Base-by-base conservation (phyloP, 2,329 filamentous ascomycete genomes). In the Plenodomus tracheiphilus region DNA sequence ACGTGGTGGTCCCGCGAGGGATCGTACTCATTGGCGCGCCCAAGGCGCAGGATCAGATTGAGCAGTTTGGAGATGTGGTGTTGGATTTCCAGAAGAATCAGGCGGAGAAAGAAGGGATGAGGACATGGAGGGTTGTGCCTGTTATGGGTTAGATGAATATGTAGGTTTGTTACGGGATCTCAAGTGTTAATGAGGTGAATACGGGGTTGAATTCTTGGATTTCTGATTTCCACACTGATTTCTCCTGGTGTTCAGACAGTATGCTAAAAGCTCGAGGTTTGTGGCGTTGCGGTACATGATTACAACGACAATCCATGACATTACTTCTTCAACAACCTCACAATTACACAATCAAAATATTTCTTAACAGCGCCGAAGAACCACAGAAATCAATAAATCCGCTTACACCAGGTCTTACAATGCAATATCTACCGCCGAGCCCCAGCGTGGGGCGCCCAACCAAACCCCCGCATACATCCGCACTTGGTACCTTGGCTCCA, bases 21-120 rank as follows among this genome's bases (percentile, higher is more conserved):
- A 78, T 86, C 45, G 80, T 82, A 8, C 67, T 86, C 45, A 82
- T 86, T 51, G 84, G 84, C 2, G 77, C 82, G 6, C 79, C 82
- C 17, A 80, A 76, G 65, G 81, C 81, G 9, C 80, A 83, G 62
- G 80, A 83, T 54, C 75, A 77, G 32, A 81, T 85, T 54, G 76
- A 79, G 70, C 76, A 79, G 64, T 76, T 76, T 61, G 77, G 77
- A 0, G 68, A 72, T 2, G 51, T 62, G 28, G 58, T 67, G 2
- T 45, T 71, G 55, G 67, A 70, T 42, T 70, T 66, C 32, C 62
- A 69, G 57, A 61, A 45, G 48, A 59, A 55, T 32, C 18, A 49
- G 32, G 37, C 42, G 55, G 56, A 61, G 50, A 41, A 39, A 46
- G 43, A 46, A 40, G 46, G 41, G 45, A 44, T 39, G 46, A 11